phyloP scores from a whole-genome alignment of 495 filamentous ascomycete species.

The Penicillium silybi region DNA sequence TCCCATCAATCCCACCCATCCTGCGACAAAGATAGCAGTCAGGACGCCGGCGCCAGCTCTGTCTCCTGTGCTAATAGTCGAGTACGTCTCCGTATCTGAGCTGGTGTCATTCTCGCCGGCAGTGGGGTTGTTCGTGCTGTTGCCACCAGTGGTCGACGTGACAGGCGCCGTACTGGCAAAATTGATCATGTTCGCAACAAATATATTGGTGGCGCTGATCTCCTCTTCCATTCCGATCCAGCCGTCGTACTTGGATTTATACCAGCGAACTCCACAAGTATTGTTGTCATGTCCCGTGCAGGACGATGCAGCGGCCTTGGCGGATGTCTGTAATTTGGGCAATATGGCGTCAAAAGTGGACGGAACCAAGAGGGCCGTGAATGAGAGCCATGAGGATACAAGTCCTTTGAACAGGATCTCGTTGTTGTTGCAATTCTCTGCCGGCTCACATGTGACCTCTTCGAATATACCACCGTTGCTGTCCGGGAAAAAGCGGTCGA shows the following conservation, averaged over 20 bases:
- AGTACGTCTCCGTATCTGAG: slow-evolving; percentile 6
- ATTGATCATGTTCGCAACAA: slow-evolving; percentile 34
- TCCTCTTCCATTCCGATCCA: slow-evolving; percentile 55
- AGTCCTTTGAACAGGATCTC: slow-evolving; percentile 85
- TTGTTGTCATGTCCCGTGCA: slow-evolving; percentile 61
- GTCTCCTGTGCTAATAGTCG: slow-evolving; percentile 52
- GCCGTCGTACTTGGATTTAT: slow-evolving; percentile 57
- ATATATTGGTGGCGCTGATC: slow-evolving; percentile 55
- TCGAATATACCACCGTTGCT: slow-evolving; percentile 47
- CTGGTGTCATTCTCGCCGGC: slow-evolving; percentile 30
- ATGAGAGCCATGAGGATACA: slow-evolving; percentile 71
- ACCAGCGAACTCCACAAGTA: slow-evolving; percentile 74
- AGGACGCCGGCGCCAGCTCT: slow-evolving; percentile 62
- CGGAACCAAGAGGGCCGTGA: slow-evolving; percentile 61
- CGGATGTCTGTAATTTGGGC: slow-evolving; percentile 62
- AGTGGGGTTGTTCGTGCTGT: slow-evolving; percentile 32
- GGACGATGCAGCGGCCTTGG: slow-evolving; percentile 62
- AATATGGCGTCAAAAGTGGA: slow-evolving; percentile 62
- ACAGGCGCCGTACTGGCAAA: slow-evolving; percentile 28
- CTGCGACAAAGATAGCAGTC: slow-evolving; percentile 51
- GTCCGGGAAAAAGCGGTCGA: slow-evolving; percentile 46
- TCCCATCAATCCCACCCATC: slow-evolving; percentile 29
- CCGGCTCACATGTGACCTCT: slow-evolving; percentile 64
- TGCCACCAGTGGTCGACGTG: slow-evolving; percentile 22
- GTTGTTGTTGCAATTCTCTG: slow-evolving; percentile 60